Percentiles rank a stretch among this genome's conserved stretches.
Evolutionary conservation across 768 basidiomycete genomes (phyloP).

Genomic region (Austroboletus eburneus): DNA sequence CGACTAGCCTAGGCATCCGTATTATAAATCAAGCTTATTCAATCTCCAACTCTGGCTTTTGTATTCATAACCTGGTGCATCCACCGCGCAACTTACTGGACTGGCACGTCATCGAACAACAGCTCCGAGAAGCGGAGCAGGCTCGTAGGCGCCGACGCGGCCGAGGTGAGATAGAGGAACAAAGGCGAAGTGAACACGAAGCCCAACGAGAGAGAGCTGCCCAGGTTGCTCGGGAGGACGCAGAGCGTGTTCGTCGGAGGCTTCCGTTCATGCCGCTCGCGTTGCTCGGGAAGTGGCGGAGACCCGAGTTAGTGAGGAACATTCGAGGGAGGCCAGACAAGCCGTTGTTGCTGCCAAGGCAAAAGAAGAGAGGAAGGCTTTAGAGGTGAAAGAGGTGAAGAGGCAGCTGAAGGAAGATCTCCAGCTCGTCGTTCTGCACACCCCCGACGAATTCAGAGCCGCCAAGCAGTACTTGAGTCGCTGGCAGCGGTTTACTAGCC

Average conservation of each 20-base stretch:
- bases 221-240: slow-evolving; percentile 20
- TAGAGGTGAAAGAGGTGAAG: slow-evolving; percentile 13
- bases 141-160: slow-evolving; percentile 20
- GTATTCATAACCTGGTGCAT: too few relatives aligned
- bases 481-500: slow-evolving; percentile 37
- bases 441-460: slow-evolving; percentile 7
- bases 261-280: slow-evolving; percentile 21
- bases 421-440: slow-evolving; percentile 18
- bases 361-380: slow-evolving; percentile 11
- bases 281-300: slow-evolving; percentile 22
- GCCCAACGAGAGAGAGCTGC: slow-evolving; percentile 22
- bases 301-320: slow-evolving; percentile 23
- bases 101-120: slow-evolving; percentile 23
- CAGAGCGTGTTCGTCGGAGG: slow-evolving; percentile 23
- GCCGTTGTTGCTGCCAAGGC: slow-evolving; percentile 23
- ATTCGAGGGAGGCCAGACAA: slow-evolving; percentile 19
- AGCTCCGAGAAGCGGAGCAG: slow-evolving; percentile 14
- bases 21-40: too few relatives aligned
- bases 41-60: too few relatives aligned
- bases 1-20: too few relatives aligned
- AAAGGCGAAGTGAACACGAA: slow-evolving; percentile 11
- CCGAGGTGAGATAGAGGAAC: slow-evolving; percentile 21
- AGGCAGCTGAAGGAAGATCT: slow-evolving; percentile 22
- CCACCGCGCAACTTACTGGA: slow-evolving; percentile 13
- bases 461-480: slow-evolving; percentile 26